A percentile compares a stretch with the other conserved stretches of the same genome.
Evolutionary conservation across 2,329 filamentous ascomycete species (phyloP).

Genomic region (Botrytis aclada): DNA sequence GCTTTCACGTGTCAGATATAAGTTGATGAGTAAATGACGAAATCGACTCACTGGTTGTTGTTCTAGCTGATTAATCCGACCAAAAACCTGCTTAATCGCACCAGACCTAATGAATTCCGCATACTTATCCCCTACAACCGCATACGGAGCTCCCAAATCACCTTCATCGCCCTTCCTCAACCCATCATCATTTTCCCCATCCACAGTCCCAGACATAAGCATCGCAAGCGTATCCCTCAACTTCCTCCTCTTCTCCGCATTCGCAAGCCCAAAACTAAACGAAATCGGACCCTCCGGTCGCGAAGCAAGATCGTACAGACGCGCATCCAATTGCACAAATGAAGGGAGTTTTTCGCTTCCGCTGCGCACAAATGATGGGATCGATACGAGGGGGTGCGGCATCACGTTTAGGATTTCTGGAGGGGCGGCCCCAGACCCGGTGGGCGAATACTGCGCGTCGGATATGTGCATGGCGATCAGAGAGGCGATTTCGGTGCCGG

Average conservation of each 20-base stretch:
- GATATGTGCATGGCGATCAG: slow-evolving; percentile 39
- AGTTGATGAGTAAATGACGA: neutral
- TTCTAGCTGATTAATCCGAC: slow-evolving; percentile 11
- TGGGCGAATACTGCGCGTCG: slow-evolving; percentile 35
- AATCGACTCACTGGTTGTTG: neutral
- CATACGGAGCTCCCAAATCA: slow-evolving; percentile 21
- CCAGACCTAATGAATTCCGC: slow-evolving; percentile 26
- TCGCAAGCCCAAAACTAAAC: neutral
- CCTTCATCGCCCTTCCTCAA: too few species aligned
- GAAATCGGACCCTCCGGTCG: slow-evolving; percentile 4
- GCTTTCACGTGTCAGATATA: neutral
- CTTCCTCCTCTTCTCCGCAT: neutral
- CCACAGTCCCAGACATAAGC: neutral
- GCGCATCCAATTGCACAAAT: neutral
- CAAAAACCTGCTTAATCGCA: slow-evolving; percentile 26
- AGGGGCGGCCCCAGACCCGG: neutral
- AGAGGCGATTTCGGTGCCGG: slow-evolving; percentile 18
- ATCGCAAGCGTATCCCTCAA: neutral
- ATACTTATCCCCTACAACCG: slow-evolving; percentile 28
- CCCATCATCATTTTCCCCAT: neutral
- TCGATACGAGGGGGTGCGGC: neutral
- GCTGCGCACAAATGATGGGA: neutral
- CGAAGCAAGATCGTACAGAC: neutral
- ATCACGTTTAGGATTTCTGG: neutral
- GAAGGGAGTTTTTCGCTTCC: neutral